Percentiles rank a stretch among this genome's conserved stretches.
These are phyloP conservation scores for Termitomyces sp. DNA, from an alignment of 768 basidiomycete genomes.

Conservation along the genomic window DNA sequence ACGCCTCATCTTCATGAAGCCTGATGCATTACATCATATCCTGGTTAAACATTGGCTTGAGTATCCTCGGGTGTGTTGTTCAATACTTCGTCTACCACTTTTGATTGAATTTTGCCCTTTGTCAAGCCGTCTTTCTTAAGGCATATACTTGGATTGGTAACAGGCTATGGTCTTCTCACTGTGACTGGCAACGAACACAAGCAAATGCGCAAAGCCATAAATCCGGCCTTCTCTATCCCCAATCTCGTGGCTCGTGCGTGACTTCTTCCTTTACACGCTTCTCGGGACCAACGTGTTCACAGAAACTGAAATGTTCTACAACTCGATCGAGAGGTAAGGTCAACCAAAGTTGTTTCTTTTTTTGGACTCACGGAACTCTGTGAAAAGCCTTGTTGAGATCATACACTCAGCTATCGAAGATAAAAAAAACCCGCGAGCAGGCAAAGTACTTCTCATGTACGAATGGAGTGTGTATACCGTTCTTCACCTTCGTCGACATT, in stretches of 20 bases:
- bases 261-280: background rate
- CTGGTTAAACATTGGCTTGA: slow-evolving; percentile 38
- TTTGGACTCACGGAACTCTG: background rate
- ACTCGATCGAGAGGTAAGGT: slow-evolving; percentile 36
- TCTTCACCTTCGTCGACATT: background rate
- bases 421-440: slow-evolving; percentile 16
- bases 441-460: slow-evolving; percentile 32
- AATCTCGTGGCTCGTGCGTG: slow-evolving; percentile 33
- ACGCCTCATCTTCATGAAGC: slow-evolving; percentile 36
- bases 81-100: background rate
- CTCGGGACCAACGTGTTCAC: background rate
- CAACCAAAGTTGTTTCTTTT: background rate
- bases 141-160: slow-evolving; percentile 34
- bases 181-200: slow-evolving; percentile 44
- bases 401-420: slow-evolving; percentile 24
- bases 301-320: slow-evolving; percentile 45
- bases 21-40: slow-evolving; percentile 39
- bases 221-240: slow-evolving; percentile 44
- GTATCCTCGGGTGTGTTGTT: slow-evolving; percentile 32
- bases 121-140: slow-evolving; percentile 38
- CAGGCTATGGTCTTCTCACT: slow-evolving; percentile 42
- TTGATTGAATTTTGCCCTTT: background rate
- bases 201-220: slow-evolving; percentile 46
- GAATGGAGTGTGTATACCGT: slow-evolving; percentile 38
- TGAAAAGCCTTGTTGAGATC: slow-evolving; percentile 29